A percentile compares a stretch with the other conserved stretches of the same genome.
These are phyloP conservation scores for Tricladium varicosporioides DNA, from an alignment of 2,329 filamentous ascomycete genomes.

Conservation along the genomic window DNA sequence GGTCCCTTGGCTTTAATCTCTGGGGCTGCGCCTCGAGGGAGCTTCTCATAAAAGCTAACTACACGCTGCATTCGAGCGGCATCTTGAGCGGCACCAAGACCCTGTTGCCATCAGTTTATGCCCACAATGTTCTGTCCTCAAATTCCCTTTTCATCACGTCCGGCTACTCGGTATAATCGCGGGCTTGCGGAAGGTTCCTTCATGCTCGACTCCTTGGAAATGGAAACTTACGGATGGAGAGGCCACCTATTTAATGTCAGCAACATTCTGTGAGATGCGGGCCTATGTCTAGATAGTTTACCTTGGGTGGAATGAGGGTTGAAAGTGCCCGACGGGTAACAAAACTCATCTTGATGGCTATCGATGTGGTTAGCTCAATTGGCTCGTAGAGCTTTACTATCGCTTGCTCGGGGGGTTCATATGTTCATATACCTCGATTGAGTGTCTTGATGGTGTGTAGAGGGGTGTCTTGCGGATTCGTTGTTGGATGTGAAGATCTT, in stretches of 20 bases:
- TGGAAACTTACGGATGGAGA: constrained; percentile 35
- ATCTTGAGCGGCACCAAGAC: constrained; percentile 91
- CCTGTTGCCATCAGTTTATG: constrained; percentile 56
- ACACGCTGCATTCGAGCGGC: constrained; percentile 97
- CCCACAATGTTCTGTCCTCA: background rate
- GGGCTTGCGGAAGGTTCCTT: background rate
- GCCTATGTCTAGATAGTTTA: constrained; percentile 42
- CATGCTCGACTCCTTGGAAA: background rate
- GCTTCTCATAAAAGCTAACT: constrained; percentile 98
- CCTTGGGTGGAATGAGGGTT: constrained; percentile 99
- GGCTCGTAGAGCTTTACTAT: constrained; percentile 1
- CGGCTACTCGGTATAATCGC: background rate
- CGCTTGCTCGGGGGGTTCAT: background rate
- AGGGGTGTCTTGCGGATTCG: constrained; percentile 19
- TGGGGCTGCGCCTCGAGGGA: constrained; percentile 88
- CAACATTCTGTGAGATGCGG: background rate
- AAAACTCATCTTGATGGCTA: constrained; percentile 79
- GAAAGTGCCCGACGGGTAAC: constrained; percentile 88
- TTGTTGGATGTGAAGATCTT: constrained; percentile 17
- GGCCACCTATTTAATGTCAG: constrained; percentile 31
- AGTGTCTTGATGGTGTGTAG: constrained; percentile 28
- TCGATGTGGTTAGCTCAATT: constrained; percentile 33
- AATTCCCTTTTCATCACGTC: constrained; percentile 7
- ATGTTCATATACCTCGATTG: constrained; percentile 29
- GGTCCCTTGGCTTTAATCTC: constrained; percentile 78